Conservation (phyloP, 2,329 filamentous ascomycete genomes). For the Ophiocordyceps australis region DNA sequence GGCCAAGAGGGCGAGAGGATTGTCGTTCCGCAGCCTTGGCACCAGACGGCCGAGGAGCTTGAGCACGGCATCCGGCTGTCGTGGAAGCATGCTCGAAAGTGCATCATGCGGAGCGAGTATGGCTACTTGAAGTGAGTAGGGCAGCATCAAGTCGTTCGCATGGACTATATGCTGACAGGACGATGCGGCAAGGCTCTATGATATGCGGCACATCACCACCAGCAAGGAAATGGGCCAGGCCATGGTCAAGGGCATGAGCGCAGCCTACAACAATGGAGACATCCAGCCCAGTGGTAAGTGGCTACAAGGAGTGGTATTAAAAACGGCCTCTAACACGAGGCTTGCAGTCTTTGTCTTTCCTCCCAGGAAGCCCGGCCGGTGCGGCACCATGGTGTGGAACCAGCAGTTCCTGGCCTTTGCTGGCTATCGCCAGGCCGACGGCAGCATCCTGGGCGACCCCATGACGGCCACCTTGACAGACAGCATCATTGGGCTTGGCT, state of each 20-base stretch:
- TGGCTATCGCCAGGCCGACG: conserved; percentile 1
- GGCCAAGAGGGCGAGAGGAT: no score
- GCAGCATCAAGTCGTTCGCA: no score
- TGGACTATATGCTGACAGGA: no score
- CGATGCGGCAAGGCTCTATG: background rate
- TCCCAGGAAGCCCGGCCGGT: background rate
- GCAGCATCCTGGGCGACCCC: conserved; percentile 1
- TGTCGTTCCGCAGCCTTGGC: background rate
- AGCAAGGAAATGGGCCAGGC: conserved; percentile 2
- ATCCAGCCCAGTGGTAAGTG: conserved; percentile 1
- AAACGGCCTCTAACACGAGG: background rate
- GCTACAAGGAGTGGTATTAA: no score
- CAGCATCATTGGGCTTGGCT: conserved; percentile 1
- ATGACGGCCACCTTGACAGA: conserved; percentile 1
- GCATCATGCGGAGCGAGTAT: conserved; percentile 2
- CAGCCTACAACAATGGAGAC: conserved; percentile 1
- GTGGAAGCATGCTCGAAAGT: conserved; percentile 1
- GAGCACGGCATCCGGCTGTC: conserved; percentile 1
- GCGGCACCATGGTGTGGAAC: conserved; percentile 1
- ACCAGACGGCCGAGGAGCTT: conserved; percentile 1
- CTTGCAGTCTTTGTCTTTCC: conserved; percentile 1
- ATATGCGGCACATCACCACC: conserved; percentile 1
- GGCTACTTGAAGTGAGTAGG: conserved; percentile 1
- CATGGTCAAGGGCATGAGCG: conserved; percentile 1
- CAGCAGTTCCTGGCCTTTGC: conserved; percentile 2